Evolutionary conservation across 2,329 filamentous ascomycete genomes (phyloP), one percentile per base, ranked within the genome.

Genomic region (Diaporthe humulicola): DNA sequence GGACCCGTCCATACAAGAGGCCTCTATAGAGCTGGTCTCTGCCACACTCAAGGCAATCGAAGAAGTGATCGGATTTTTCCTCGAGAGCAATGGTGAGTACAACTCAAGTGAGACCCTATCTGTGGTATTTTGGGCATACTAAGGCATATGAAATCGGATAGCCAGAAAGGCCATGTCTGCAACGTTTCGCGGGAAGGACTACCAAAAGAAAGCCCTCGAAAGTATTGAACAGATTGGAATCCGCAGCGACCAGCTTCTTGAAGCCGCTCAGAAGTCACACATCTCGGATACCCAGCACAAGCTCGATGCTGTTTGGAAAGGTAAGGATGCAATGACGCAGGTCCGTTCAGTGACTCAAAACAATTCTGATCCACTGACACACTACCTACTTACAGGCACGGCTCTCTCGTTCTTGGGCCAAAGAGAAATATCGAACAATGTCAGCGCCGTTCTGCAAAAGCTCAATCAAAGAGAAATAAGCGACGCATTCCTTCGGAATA

Each of bases 1-100:
- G 4, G 56, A 60, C 2, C 2, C 9, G 22, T 10, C 56, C 33
- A 60, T 60, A 19, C 33, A 22, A n/a, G 56, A 60, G 22, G 56
- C 56, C 19, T 60, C 56, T 8, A n/a, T 60, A 60, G 22, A 60
- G 56, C 56, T 60, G 56, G 25, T 60, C n/a, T 33, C 56, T 38
- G 56, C 56, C 3, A 60, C 56, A 25, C 56, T 60, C 12, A 40
- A 40, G 4, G 56, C 56, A 17, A 60, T 60, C 22, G 56, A 60
- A 60, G 36, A 60, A 22, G 56, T 60, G 22, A 60, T 60, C 10
- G 56, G 56, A 0, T 60, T 60, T 12, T 60, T 60, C 33, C 10
- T 60, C 15, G 33, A 60, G 33, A 40, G 56, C 56, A 60, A 60
- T n/a, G 33, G 56, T 60, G 2, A 38, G 56, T 60, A 7, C 15